A percentile compares a stretch with the other conserved stretches of the same genome.
Evolutionary conservation across 1,139 yeast genomes (phyloP).

Genomic region (Candida labiduridarum): DNA sequence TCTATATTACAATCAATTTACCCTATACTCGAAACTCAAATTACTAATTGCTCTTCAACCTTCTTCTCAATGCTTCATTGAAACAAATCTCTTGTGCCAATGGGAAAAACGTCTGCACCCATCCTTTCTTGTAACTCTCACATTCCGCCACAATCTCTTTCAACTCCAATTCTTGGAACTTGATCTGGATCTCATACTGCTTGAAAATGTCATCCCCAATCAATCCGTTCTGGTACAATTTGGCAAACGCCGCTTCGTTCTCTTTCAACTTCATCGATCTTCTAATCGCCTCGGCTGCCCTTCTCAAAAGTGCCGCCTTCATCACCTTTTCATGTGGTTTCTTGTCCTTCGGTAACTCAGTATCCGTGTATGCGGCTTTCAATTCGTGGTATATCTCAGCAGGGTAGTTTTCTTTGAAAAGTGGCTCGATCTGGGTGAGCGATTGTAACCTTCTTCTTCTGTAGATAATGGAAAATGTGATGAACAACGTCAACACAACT

Average conservation of each 20-base stretch:
- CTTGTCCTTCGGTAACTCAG: conserved; percentile 38
- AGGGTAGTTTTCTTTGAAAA: conserved; percentile 70
- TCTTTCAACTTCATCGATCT: conserved; percentile 73
- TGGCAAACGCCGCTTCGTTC: conserved; percentile 64
- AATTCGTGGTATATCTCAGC: conserved; percentile 65
- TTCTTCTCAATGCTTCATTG: conserved; percentile 86
- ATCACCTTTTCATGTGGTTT: conserved; percentile 80
- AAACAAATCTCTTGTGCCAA: conserved; percentile 88
- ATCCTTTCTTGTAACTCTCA: conserved; percentile 70
- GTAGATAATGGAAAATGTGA: conserved; percentile 73
- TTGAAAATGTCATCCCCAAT: conserved; percentile 88
- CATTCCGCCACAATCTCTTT: conserved; percentile 80
- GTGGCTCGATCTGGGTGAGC: conserved; percentile 62
- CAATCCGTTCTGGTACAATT: conserved; percentile 82
- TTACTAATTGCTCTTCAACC: conserved; percentile 37
- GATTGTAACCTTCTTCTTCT: conserved; percentile 60
- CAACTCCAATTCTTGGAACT: conserved; percentile 78
- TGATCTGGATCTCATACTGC: conserved; percentile 75
- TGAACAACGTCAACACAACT: conserved; percentile 68
- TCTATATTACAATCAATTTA: too few species aligned
- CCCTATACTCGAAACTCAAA: background rate
- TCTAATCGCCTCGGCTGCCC: conserved; percentile 74
- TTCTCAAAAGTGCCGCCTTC: conserved; percentile 79
- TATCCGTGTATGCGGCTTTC: conserved; percentile 46
- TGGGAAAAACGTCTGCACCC: conserved; percentile 78